A percentile compares a stretch with the other conserved stretches of the same genome.
phyloP scores from a whole-genome alignment of 768 basidiomycete species.

The Mycena haematopus region DNA sequence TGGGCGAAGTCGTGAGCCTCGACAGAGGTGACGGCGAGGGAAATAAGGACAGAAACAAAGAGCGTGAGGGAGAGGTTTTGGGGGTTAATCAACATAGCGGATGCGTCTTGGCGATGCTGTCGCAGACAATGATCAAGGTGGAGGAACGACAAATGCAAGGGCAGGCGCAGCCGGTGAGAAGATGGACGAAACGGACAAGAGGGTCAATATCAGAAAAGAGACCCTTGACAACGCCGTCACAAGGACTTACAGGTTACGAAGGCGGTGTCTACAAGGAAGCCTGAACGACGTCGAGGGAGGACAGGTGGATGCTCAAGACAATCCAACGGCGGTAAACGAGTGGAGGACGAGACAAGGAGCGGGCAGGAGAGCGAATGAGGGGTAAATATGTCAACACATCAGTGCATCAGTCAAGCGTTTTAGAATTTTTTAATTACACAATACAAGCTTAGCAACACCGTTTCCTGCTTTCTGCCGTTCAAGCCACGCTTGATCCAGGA shows the following conservation, averaged over 20 bases:
- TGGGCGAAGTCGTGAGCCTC: conserved; percentile 51
- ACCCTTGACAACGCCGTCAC: conserved; percentile 22
- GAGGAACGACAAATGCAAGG: conserved; percentile 12
- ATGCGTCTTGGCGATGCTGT: conserved; percentile 12
- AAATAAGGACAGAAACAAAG: conserved; percentile 64
- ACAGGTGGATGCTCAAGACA: background rate
- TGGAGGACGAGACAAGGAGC: conserved; percentile 2
- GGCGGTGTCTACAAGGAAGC: conserved; percentile 3
- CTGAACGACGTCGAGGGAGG: background rate
- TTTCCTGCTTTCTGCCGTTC: no score
- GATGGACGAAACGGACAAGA: conserved; percentile 27
- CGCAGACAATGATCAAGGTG: conserved; percentile 16
- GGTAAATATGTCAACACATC: background rate
- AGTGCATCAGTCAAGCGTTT: background rate
- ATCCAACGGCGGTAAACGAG: conserved; percentile 3
- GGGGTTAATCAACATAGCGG: conserved; percentile 56
- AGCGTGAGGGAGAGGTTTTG: conserved; percentile 62
- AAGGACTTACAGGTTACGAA: conserved; percentile 13
- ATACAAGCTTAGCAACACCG: no score
- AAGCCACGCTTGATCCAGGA: conserved; percentile 82
- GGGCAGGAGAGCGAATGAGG: background rate
- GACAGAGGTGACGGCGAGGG: conserved; percentile 55
- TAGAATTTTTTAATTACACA: background rate
- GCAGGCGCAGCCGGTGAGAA: conserved; percentile 33
- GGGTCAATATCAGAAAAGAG: conserved; percentile 19